phyloP scores from a whole-genome alignment of 768 basidiomycete genomes.

The Leccinellum luteum region DNA sequence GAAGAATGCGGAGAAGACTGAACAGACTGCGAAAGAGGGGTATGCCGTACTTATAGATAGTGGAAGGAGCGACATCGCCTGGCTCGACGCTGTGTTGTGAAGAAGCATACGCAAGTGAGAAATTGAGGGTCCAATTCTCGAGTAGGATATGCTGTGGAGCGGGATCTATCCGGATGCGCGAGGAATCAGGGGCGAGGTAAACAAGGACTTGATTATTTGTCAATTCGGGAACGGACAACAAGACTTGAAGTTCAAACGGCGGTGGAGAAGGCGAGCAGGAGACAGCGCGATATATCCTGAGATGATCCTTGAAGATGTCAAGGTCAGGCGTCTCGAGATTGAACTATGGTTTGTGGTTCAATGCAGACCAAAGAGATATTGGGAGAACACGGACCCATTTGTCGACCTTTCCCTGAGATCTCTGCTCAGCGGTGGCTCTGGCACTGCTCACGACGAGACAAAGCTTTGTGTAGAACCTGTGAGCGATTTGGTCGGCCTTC shows the following conservation, averaged over 20 bases:
- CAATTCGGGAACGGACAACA: conserved; percentile 68
- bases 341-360: conserved; percentile 52
- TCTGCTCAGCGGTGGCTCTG: conserved; percentile 54
- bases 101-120: conserved; percentile 30
- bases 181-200: conserved; percentile 53
- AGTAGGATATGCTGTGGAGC: conserved; percentile 67
- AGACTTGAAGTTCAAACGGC: conserved; percentile 64
- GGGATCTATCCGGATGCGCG: conserved; percentile 65
- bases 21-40: conserved; percentile 73
- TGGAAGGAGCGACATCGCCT: conserved; percentile 61
- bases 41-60: conserved; percentile 84
- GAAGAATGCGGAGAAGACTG: conserved; percentile 68
- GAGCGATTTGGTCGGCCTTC: conserved; percentile 85
- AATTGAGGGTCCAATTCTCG: conserved; percentile 64
- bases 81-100: conserved; percentile 23
- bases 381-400: conserved; percentile 65
- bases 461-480: conserved; percentile 81
- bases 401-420: conserved; percentile 53
- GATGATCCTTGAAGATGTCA: conserved; percentile 61
- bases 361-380: background rate
- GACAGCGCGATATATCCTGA: conserved; percentile 57
- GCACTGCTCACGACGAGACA: conserved; percentile 73
- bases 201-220: conserved; percentile 72
- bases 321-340: conserved; percentile 78
- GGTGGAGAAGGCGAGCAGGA: conserved; percentile 33